phyloP scores from a whole-genome alignment of 768 basidiomycete species.

The Boletus coccyginus region DNA sequence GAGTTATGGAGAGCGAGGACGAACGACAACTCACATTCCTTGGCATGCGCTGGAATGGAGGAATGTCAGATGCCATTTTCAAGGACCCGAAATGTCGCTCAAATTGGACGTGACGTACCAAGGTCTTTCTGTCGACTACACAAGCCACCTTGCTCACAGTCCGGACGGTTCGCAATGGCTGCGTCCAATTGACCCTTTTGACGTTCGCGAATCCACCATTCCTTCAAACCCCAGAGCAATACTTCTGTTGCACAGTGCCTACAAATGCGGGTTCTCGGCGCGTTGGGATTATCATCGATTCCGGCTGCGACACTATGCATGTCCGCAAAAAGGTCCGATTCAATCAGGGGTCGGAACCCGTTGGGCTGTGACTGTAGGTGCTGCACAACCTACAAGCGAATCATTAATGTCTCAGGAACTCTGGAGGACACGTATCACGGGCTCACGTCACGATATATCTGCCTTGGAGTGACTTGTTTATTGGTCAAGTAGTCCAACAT shows the following conservation, averaged over 20 bases:
- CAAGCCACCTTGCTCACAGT: conserved; percentile 61
- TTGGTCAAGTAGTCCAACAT: conserved; percentile 77
- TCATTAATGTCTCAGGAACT: conserved; percentile 4
- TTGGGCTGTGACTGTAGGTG: conserved; percentile 59
- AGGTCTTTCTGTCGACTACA: conserved; percentile 66
- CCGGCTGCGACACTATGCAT: conserved; percentile 58
- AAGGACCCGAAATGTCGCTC: not conserved
- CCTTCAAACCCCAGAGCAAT: conserved; percentile 69
- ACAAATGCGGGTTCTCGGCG: conserved; percentile 63
- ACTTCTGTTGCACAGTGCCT: conserved; percentile 73
- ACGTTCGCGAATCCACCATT: conserved; percentile 83
- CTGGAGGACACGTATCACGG: not conserved
- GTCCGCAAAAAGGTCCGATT: conserved; percentile 68
- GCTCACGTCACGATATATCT: conserved; percentile 75
- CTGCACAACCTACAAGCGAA: conserved; percentile 51
- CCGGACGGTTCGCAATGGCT: conserved; percentile 53
- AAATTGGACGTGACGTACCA: conserved; percentile 40
- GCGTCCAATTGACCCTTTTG: conserved; percentile 63
- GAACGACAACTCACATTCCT: conserved; percentile 57
- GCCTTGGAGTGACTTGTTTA: conserved; percentile 58
- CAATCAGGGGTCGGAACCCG: conserved; percentile 64
- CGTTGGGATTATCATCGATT: conserved; percentile 52
- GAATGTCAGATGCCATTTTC: conserved; percentile 8
- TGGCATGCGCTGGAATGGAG: conserved; percentile 56
- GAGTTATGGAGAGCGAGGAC: not conserved